Percentiles rank a stretch among this genome's conserved stretches.
Conservation (phyloP, 768 basidiomycete species). For the Tulasnella sp. region DNA sequence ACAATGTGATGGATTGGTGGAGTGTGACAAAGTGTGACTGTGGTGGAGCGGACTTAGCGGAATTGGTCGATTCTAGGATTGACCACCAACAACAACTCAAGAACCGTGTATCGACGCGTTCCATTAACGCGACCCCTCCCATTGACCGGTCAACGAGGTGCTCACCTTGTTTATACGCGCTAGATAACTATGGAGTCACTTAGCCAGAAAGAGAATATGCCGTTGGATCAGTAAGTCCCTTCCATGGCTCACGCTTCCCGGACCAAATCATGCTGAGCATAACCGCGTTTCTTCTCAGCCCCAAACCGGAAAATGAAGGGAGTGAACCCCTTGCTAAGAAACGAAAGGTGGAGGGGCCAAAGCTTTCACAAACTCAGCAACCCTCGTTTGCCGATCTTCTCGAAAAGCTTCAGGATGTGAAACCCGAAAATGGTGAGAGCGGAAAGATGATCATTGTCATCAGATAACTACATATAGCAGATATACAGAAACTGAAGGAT, state of each 20-base stretch:
- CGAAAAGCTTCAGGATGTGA: slow-evolving; percentile 46
- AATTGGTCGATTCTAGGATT: too few relatives aligned
- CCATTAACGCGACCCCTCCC: too few relatives aligned
- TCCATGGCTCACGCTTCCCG: neutral
- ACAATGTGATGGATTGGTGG: too few relatives aligned
- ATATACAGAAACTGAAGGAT: slow-evolving; percentile 38
- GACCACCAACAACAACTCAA: too few relatives aligned
- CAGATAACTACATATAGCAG: slow-evolving; percentile 1
- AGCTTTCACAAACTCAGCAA: neutral
- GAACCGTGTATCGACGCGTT: too few relatives aligned
- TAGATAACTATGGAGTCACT: too few relatives aligned
- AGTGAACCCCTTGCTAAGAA: slow-evolving; percentile 7
- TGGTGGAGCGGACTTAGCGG: too few relatives aligned
- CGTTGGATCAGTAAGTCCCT: slow-evolving; percentile 11
- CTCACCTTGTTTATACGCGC: too few relatives aligned
- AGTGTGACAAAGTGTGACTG: too few relatives aligned
- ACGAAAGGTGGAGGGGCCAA: slow-evolving; percentile 10
- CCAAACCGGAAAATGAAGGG: neutral
- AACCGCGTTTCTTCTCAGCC: neutral
- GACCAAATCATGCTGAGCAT: neutral
- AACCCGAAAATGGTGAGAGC: slow-evolving; percentile 35
- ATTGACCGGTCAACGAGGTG: too few relatives aligned
- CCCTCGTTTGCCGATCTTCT: slow-evolving; percentile 50
- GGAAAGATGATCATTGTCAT: slow-evolving; percentile 27
- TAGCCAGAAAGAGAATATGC: slow-evolving; percentile 10